These are phyloP conservation scores for Leccinum longicurvipes DNA, from an alignment of 768 basidiomycete species.

Conservation along the genomic window DNA sequence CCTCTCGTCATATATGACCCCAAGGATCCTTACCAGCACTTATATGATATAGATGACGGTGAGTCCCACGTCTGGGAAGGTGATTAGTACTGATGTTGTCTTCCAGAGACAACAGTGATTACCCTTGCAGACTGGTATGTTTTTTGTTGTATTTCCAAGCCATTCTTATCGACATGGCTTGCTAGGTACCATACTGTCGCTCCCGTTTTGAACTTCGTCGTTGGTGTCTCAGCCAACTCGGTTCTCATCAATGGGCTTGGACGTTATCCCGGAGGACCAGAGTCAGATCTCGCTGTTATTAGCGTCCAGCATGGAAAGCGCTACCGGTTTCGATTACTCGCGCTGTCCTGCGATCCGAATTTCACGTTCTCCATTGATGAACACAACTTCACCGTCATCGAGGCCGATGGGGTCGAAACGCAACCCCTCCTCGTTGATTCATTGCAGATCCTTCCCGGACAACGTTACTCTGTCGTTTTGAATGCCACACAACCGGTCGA, in stretches of 20 bases:
- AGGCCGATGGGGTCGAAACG: conserved; percentile 46
- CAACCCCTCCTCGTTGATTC: conserved; percentile 41
- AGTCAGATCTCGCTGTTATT: conserved; percentile 36
- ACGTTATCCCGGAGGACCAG: conserved; percentile 34
- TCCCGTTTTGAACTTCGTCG: conserved; percentile 17
- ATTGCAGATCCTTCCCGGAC: conserved; percentile 31
- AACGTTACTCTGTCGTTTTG: conserved; percentile 43
- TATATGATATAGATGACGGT: conserved; percentile 50
- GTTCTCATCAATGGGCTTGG: conserved; percentile 33
- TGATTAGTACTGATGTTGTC: not conserved
- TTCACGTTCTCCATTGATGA: conserved; percentile 46
- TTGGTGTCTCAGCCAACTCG: conserved; percentile 17
- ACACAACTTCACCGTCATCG: conserved; percentile 40
- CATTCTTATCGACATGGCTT: not conserved
- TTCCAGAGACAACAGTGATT: conserved; percentile 23
- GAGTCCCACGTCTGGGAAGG: conserved; percentile 1
- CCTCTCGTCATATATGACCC: conserved; percentile 42
- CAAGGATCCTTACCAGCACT: conserved; percentile 33
- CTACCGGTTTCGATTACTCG: conserved; percentile 50
- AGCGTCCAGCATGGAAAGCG: conserved; percentile 36
- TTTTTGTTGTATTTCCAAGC: not conserved
- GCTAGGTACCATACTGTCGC: conserved; percentile 22
- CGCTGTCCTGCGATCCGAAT: conserved; percentile 43
- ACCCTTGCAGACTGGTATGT: conserved; percentile 26
- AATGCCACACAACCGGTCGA: conserved; percentile 41